These are phyloP conservation scores for Nakataea oryzae DNA, from an alignment of 2,329 filamentous ascomycete genomes.

Conservation along the genomic window DNA sequence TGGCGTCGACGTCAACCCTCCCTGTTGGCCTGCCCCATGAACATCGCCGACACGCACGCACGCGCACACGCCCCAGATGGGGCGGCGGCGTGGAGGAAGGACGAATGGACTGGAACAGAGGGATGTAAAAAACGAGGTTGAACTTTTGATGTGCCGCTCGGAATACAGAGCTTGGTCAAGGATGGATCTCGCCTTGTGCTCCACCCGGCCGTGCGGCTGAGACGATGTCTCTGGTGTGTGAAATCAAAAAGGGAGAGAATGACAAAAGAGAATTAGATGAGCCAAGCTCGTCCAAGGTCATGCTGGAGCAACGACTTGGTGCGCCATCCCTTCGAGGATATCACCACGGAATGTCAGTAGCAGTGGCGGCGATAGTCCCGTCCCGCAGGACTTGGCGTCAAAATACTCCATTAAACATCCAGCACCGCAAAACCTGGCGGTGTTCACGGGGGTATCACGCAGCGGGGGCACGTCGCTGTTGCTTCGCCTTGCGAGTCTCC, in stretches of 20 bases:
- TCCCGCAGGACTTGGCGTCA: not conserved
- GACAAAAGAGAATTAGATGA: not conserved
- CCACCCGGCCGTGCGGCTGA: constrained; percentile 60
- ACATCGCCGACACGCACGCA: not conserved
- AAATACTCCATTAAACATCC: not conserved
- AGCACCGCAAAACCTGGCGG: not conserved
- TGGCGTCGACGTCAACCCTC: constrained; percentile 14
- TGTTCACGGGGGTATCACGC: not conserved
- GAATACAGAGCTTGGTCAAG: constrained; percentile 65
- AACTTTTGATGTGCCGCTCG: constrained; percentile 53
- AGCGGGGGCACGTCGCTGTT: not conserved
- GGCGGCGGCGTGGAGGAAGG: not conserved
- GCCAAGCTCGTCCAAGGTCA: not conserved
- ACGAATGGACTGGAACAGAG: constrained; percentile 4
- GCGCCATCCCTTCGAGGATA: not conserved
- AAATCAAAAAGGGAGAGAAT: not conserved
- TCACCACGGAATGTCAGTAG: not conserved
- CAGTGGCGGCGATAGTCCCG: not conserved
- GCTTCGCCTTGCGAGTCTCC: not conserved
- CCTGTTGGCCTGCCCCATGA: constrained; percentile 1
- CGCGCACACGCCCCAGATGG: not conserved
- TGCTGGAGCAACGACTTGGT: too few species aligned
- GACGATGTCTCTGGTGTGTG: not conserved
- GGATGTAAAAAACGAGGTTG: constrained; percentile 8
- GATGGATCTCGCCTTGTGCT: constrained; percentile 66